Percentiles rank a stretch among this genome's conserved stretches.
Conservation (phyloP, 1,284 basidiomycete species). For the Ceratobasidium sp. region DNA sequence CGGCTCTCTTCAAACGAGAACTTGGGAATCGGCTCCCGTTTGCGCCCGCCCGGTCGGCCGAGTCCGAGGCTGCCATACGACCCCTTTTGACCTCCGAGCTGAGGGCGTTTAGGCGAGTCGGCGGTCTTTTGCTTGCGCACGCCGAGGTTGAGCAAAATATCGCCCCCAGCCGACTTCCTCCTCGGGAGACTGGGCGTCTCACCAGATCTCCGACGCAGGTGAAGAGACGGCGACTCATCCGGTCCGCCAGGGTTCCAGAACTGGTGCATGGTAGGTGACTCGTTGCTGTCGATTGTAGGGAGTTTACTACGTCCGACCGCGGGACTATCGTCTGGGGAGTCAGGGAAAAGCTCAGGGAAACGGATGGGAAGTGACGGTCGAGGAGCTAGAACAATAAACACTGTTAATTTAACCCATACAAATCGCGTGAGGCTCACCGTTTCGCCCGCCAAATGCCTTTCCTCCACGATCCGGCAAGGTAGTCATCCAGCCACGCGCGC, state of each 20-base stretch:
- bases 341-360: constrained; percentile 37
- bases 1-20: constrained; percentile 25
- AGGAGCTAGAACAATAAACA: constrained; percentile 1
- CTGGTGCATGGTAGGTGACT: constrained; percentile 38
- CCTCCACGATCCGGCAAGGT: constrained; percentile 37
- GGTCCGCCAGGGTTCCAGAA: constrained; percentile 16
- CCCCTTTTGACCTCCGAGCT: constrained; percentile 12
- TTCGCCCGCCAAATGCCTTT: constrained; percentile 33
- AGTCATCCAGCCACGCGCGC: constrained; percentile 35
- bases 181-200: constrained; percentile 5
- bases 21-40: constrained; percentile 20
- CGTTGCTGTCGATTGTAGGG: constrained; percentile 22
- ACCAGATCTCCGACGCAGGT: constrained; percentile 33
- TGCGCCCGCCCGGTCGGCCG: constrained; percentile 17
- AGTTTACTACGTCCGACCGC: constrained; percentile 26
- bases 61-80: constrained; percentile 30
- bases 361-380: constrained; percentile 34
- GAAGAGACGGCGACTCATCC: constrained; percentile 37
- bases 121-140: constrained; percentile 16
- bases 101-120: constrained; percentile 13
- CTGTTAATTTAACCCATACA: neutral
- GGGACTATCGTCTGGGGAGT: constrained; percentile 39
- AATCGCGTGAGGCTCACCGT: constrained; percentile 6
- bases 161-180: constrained; percentile 23
- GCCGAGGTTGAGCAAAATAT: constrained; percentile 3